Evolutionary conservation across 148 eudicot genomes (phyloP), one percentile per base, ranked within the genome.

Genomic region (Rhododendron ovatum): DNA sequence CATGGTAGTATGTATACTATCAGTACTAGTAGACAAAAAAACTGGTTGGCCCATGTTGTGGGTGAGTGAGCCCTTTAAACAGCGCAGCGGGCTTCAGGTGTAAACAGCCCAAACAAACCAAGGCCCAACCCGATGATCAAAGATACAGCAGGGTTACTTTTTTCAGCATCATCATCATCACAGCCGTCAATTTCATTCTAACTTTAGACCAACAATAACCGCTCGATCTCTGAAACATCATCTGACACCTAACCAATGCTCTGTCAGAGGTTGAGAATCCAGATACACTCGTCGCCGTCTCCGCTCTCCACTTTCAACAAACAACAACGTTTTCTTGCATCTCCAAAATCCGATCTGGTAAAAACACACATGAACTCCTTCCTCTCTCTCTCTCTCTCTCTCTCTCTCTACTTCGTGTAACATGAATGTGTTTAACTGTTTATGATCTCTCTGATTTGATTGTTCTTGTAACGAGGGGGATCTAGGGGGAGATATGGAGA

Each of bases 401-500:
- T 39, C 24, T 39, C n/a, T 15, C 78, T 1, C 3, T 47, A 35
- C 51, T 48, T 9, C 51, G 51, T 8, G 51, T 18, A n/a, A 41
- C 45, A 41, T 41, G 45, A 12, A 11, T 61, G 61, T 39, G 71
- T 59, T 5, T 61, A 20, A 41, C 81, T 26, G 15, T 50, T 10
- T 35, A 12, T 17, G 76, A 0, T 71, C 7, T 28, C 7, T 30
- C 35, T 83, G 14, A 83, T 28, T 43, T 37, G 74, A 39, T 78
- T 24, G 43, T n/a, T 59, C 1, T 50, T 53, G 61, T n/a, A 18
- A 3, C 24, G 61, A 69, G 18, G 75, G 57, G 82, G 71, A 82
- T 41, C 84, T 15, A 79, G 77, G 48, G 26, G 61, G 75, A 5
- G 75, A 5, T n/a, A 87, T 87, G 89, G 89, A 87, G 81, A 84